Conservation (phyloP, 2,329 filamentous ascomycete genomes). For the Monosporascus ibericus region DNA sequence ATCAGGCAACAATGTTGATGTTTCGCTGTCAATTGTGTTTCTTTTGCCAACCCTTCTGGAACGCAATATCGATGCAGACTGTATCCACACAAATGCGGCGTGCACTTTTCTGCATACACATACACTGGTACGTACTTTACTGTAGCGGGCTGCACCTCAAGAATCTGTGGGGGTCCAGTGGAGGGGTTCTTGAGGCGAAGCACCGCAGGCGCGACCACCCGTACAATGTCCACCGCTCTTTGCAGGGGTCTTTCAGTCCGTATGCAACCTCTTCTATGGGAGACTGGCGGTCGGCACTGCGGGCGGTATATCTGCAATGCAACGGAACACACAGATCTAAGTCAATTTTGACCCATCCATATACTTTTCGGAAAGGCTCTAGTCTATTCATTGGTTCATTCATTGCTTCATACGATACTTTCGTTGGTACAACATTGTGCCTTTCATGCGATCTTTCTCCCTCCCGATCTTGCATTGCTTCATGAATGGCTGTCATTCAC, state of each 20-base stretch:
- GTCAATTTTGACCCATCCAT: background rate
- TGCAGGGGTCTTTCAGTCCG: conserved; percentile 22
- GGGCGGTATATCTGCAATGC: background rate
- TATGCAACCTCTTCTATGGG: conserved; percentile 21
- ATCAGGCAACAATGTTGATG: too few species aligned
- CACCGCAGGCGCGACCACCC: conserved; percentile 13
- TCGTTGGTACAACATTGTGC: background rate
- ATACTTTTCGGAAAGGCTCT: background rate
- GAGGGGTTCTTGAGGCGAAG: conserved; percentile 7
- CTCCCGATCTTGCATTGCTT: background rate
- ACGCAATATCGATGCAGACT: too few species aligned
- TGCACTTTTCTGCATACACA: too few species aligned
- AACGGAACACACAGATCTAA: background rate
- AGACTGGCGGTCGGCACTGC: conserved; percentile 23
- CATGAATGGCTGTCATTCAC: background rate
- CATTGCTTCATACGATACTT: background rate
- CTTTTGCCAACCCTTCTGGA: too few species aligned
- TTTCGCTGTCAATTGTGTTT: too few species aligned
- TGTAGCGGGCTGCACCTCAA: background rate
- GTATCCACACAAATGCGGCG: too few species aligned
- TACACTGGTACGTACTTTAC: too few species aligned
- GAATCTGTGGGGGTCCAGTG: background rate
- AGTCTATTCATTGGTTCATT: background rate
- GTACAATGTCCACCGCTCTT: conserved; percentile 26
- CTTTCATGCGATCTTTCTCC: background rate